A percentile compares a stretch with the other conserved stretches of the same genome.
These are phyloP conservation scores for Phialemoniopsis sp. DNA, from an alignment of 2,329 filamentous ascomycete species.

Conservation along the genomic window DNA sequence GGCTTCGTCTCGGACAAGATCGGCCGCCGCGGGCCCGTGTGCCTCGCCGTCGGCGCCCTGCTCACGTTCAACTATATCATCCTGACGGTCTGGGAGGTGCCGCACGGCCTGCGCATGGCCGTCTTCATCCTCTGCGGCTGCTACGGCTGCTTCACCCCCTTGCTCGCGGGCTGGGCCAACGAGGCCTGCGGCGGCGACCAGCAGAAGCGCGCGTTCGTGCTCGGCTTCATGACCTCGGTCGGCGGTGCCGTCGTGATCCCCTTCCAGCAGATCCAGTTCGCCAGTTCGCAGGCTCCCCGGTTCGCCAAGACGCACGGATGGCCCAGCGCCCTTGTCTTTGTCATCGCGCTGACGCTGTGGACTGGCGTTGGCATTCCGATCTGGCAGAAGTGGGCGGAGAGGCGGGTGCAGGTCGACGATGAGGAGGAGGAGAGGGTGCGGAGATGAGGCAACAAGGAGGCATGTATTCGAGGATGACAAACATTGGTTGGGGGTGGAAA, in stretches of 20 bases:
- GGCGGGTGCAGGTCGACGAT: slow-evolving; percentile 3
- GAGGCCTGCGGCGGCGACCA: slow-evolving; percentile 34
- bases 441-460: no score
- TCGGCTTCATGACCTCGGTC: slow-evolving; percentile 31
- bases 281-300: slow-evolving; percentile 26
- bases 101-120: slow-evolving; percentile 29
- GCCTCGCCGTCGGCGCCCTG: slow-evolving; percentile 25
- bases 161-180: slow-evolving; percentile 35
- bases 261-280: slow-evolving; percentile 31
- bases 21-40: slow-evolving; percentile 27
- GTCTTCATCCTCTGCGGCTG: slow-evolving; percentile 32
- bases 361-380: slow-evolving; percentile 22
- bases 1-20: slow-evolving; percentile 24
- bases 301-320: slow-evolving; percentile 29
- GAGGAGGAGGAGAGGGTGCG: slow-evolving; percentile 4
- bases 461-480: no score
- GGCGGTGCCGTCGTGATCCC: slow-evolving; percentile 30
- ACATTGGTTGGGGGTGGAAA: no score
- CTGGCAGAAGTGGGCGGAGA: slow-evolving; percentile 13
- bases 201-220: slow-evolving; percentile 34
- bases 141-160: slow-evolving; percentile 35
- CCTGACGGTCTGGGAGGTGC: slow-evolving; percentile 29
- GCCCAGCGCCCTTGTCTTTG: slow-evolving; percentile 23
- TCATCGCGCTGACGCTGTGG: slow-evolving; percentile 26
- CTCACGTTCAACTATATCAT: slow-evolving; percentile 29